These are phyloP conservation scores for Primulina tabacum DNA, from an alignment of 257 asterid genomes.

Conservation along the genomic window DNA sequence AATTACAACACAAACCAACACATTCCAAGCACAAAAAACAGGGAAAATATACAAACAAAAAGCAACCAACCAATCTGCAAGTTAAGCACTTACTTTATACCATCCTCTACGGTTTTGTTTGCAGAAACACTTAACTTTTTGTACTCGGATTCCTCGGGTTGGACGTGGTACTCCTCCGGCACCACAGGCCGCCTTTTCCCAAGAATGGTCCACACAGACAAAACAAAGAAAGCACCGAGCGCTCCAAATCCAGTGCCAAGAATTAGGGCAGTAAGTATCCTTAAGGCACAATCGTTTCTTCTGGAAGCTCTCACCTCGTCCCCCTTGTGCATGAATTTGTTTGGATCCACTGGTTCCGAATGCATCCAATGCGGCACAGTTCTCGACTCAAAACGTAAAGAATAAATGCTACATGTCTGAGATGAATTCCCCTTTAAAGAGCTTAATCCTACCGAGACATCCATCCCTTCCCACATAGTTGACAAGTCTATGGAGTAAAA, in stretches of 20 bases:
- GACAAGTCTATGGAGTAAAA: conserved; percentile 54
- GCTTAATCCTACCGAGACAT: conserved; percentile 59
- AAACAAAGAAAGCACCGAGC: conserved; percentile 53
- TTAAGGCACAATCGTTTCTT: conserved; percentile 56
- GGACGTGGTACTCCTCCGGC: conserved; percentile 59
- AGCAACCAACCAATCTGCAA: neutral
- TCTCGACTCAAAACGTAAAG: conserved; percentile 58
- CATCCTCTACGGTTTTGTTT: neutral
- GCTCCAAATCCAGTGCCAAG: conserved; percentile 83
- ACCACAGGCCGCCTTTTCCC: conserved; percentile 64
- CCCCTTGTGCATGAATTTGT: conserved; percentile 28
- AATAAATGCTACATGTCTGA: conserved; percentile 46
- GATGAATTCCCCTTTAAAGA: conserved; percentile 60
- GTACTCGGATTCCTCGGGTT: conserved; percentile 40
- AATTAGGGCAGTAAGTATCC: conserved; percentile 50
- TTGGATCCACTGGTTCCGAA: conserved; percentile 81
- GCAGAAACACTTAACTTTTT: conserved; percentile 31
- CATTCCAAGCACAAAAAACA: neutral
- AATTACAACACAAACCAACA: neutral
- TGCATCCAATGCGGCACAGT: conserved; percentile 67
- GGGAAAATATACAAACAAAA: neutral
- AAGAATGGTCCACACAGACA: conserved; percentile 57
- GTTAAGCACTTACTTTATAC: neutral
- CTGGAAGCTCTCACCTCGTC: conserved; percentile 30
- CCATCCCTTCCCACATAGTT: conserved; percentile 47